These are phyloP conservation scores for Thalia dealbata DNA, from an alignment of 176 grass and related monocot species.

Conservation along the genomic window DNA sequence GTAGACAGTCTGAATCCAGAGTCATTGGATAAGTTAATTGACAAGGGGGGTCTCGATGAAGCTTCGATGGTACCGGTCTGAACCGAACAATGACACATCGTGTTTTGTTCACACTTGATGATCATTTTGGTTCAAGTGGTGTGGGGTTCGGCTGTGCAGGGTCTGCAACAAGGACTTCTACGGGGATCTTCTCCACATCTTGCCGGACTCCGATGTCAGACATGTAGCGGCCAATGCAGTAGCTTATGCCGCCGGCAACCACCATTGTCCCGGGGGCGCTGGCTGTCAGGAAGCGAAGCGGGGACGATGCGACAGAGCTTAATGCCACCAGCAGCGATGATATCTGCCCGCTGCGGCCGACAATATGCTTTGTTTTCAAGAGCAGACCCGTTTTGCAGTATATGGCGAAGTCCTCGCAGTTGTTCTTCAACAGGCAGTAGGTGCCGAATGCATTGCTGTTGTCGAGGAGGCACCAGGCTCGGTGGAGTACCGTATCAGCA, in stretches of 20 bases:
- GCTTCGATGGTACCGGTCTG: too few species aligned
- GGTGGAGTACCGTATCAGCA: slow-evolving; percentile 30
- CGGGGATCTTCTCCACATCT: neutral
- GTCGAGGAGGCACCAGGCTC: slow-evolving; percentile 46
- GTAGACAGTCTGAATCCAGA: too few species aligned
- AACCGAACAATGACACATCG: too few species aligned
- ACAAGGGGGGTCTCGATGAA: too few species aligned
- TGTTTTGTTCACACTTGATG: too few species aligned
- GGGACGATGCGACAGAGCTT: slow-evolving; percentile 36
- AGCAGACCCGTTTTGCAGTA: slow-evolving; percentile 86
- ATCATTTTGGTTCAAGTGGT: neutral
- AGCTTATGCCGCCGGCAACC: slow-evolving; percentile 37
- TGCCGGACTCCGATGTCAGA: neutral
- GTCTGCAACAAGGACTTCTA: neutral
- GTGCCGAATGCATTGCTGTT: slow-evolving; percentile 41
- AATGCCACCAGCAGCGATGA: slow-evolving; percentile 42
- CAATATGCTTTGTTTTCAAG: slow-evolving; percentile 42
- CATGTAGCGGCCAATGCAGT: slow-evolving; percentile 13
- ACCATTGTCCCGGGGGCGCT: slow-evolving; percentile 29
- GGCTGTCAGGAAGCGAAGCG: slow-evolving; percentile 49
- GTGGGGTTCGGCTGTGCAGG: neutral
- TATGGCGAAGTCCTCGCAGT: slow-evolving; percentile 86
- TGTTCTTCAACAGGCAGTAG: slow-evolving; percentile 84
- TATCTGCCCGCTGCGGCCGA: slow-evolving; percentile 71
- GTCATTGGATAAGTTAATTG: too few species aligned